Conservation (phyloP, 2,329 filamentous ascomycete genomes). For the Calonectria leucothoes region DNA sequence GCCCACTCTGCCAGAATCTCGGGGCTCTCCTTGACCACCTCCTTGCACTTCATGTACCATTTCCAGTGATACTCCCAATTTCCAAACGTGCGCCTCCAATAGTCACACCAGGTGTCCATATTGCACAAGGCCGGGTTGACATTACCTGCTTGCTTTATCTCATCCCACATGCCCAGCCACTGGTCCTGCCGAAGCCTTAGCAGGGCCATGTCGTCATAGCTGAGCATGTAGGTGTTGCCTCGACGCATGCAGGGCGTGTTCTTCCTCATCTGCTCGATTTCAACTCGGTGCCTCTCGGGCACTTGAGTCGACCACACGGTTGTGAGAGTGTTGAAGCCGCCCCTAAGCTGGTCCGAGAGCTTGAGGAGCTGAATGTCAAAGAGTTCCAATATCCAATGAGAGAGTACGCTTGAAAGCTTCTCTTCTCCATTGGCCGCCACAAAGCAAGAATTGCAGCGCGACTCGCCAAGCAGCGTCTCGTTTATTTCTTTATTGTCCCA, state of each 20-base stretch:
- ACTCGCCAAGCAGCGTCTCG: neutral
- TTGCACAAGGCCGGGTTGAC: neutral
- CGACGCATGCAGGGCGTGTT: neutral
- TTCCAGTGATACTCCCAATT: conserved; percentile 17
- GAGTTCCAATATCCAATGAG: neutral
- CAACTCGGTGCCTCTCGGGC: neutral
- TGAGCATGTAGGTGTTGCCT: neutral
- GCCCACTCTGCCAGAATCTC: conserved; percentile 26
- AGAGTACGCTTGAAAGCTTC: neutral
- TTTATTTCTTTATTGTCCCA: neutral
- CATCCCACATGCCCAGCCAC: conserved; percentile 4
- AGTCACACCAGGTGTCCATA: neutral
- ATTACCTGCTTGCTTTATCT: neutral
- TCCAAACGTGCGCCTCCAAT: neutral
- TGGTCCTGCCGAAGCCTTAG: neutral
- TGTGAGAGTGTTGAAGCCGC: neutral
- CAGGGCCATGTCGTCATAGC: neutral
- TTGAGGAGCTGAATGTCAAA: neutral
- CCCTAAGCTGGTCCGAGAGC: neutral
- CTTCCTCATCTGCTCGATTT: neutral
- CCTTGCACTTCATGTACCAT: conserved; percentile 12
- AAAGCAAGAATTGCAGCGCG: conserved; percentile 24
- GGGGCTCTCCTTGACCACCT: conserved; percentile 15
- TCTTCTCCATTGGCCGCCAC: neutral
- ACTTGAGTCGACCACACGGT: neutral